Conservation (phyloP, 805 yeast species). For the Metschnikowia picachoensis region DNA sequence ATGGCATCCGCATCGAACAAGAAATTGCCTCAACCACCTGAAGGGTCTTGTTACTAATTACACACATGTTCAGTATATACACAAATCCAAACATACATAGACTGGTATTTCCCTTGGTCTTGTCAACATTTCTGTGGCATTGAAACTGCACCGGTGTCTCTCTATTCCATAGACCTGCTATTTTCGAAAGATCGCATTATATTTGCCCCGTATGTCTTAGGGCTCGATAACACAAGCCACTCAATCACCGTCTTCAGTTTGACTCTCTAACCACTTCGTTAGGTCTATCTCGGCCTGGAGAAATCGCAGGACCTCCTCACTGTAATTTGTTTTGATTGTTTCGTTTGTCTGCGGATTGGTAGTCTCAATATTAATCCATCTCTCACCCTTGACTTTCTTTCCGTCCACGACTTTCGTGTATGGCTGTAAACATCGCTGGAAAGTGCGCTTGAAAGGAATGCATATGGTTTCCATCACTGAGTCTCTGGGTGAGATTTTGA, state of each 20-base stretch:
- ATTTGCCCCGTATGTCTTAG: too few relatives aligned
- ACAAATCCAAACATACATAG: neutral
- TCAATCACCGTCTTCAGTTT: slow-evolving; percentile 1
- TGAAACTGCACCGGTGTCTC: too few relatives aligned
- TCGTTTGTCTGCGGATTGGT: slow-evolving; percentile 35
- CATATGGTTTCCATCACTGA: slow-evolving; percentile 37
- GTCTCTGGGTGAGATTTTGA: slow-evolving; percentile 23
- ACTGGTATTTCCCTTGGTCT: too few relatives aligned
- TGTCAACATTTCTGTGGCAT: neutral
- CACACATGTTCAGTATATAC: neutral
- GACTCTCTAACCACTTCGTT: slow-evolving; percentile 27
- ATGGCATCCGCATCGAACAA: slow-evolving; percentile 84
- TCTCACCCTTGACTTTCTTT: slow-evolving; percentile 21
- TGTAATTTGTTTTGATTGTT: slow-evolving; percentile 17
- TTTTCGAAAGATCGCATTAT: too few relatives aligned
- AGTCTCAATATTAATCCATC: slow-evolving; percentile 39
- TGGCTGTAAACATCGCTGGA: slow-evolving; percentile 37
- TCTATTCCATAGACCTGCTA: too few relatives aligned
- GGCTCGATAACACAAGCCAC: too few relatives aligned
- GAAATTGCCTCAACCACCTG: slow-evolving; percentile 86
- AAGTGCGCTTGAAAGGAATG: slow-evolving; percentile 40
- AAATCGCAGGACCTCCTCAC: slow-evolving; percentile 30
- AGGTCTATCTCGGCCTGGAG: slow-evolving; percentile 37
- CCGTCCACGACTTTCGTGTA: slow-evolving; percentile 22
- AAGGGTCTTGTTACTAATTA: slow-evolving; percentile 62